Evolutionary conservation across 2,329 filamentous ascomycete species (phyloP).

Genomic region (Cytospora piceicola): DNA sequence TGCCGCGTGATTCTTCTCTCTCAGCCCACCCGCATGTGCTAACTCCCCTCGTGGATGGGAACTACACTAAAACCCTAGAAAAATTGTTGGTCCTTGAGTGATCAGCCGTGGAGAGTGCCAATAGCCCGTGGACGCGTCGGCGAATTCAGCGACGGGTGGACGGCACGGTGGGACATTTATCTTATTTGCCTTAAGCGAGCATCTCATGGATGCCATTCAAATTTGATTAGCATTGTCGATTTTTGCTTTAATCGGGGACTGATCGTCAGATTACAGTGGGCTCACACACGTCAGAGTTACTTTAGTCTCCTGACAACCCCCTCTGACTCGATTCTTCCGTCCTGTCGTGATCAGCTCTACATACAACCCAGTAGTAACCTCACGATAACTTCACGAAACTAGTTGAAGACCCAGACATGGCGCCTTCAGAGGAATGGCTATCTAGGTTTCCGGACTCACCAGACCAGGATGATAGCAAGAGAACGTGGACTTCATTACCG

Average conservation of each 20-base stretch:
- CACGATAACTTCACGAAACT: neutral
- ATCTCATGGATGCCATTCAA: neutral
- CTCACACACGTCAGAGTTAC: slow-evolving; percentile 1
- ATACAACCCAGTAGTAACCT: neutral
- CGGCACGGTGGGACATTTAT: neutral
- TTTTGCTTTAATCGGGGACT: slow-evolving; percentile 5
- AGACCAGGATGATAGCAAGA: neutral
- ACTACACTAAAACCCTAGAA: too few relatives aligned
- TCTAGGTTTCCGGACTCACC: neutral
- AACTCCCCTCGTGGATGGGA: too few relatives aligned
- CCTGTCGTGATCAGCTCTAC: slow-evolving; percentile 1
- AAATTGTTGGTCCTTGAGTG: too few relatives aligned
- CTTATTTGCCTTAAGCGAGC: slow-evolving; percentile 1
- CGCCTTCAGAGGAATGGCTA: neutral
- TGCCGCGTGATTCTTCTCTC: neutral
- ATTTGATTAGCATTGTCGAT: slow-evolving; percentile 1
- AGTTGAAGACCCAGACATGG: neutral
- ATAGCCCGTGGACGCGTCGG: neutral
- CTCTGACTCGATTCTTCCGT: slow-evolving; percentile 1
- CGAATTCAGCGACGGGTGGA: neutral
- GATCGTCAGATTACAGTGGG: slow-evolving; percentile 6
- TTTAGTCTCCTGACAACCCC: neutral
- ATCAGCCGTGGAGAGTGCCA: neutral
- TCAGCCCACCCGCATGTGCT: neutral
- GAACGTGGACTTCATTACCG: neutral